Conservation (phyloP, 1,139 yeast species). For the Taphrina sp. region DNA sequence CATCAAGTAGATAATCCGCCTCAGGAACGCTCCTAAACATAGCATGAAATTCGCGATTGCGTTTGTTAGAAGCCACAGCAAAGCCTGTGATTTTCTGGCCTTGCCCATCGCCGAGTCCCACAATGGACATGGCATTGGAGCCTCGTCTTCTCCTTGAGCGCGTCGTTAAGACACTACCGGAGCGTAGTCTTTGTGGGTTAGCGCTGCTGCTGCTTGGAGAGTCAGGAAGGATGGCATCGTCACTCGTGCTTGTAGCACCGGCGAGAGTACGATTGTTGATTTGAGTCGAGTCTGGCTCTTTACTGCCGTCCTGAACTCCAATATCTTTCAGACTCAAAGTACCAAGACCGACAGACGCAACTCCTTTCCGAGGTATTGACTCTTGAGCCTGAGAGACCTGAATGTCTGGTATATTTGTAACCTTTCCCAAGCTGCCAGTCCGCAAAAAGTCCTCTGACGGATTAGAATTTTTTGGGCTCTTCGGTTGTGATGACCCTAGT, state of each 20-base stretch:
- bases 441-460: too few relatives aligned
- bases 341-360: background rate
- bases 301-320: background rate
- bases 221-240: too few relatives aligned
- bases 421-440: too few relatives aligned
- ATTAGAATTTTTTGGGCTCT: background rate
- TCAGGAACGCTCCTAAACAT: constrained; percentile 67
- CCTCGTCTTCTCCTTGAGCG: constrained; percentile 22
- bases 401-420: background rate
- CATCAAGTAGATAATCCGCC: constrained; percentile 68
- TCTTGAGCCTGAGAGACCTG: background rate
- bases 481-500: background rate
- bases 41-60: constrained; percentile 78
- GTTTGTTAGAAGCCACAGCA: constrained; percentile 59
- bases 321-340: constrained; percentile 9
- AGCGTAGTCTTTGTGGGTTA: background rate
- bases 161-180: constrained; percentile 20
- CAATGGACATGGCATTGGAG: constrained; percentile 14
- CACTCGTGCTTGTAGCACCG: too few relatives aligned
- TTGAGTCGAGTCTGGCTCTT: too few relatives aligned
- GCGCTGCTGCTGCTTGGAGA: background rate
- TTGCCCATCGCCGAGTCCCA: constrained; percentile 20
- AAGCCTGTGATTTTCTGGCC: constrained; percentile 44
- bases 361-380: background rate
- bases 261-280: too few relatives aligned